Evolutionary conservation across 2,329 filamentous ascomycete genomes (phyloP).

Genomic region (Talaromyces sp.): DNA sequence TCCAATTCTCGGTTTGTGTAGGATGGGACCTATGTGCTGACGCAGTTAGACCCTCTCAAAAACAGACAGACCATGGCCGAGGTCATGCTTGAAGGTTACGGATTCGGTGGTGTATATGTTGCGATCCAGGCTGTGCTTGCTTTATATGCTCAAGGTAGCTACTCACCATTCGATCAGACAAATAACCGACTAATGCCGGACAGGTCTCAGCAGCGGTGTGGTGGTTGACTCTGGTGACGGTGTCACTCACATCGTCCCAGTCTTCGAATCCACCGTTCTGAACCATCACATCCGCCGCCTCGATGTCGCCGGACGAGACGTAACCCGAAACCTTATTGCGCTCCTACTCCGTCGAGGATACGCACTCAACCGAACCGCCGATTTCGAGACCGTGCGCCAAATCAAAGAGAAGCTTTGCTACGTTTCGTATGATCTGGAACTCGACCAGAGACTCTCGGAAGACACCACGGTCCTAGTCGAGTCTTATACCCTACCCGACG

Average conservation of each 20-base stretch:
- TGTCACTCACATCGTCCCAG: slow-evolving; percentile 96
- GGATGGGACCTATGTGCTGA: not conserved
- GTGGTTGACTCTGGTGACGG: slow-evolving; percentile 98
- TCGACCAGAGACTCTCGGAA: slow-evolving; percentile 93
- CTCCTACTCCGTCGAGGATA: slow-evolving; percentile 91
- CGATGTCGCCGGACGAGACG: slow-evolving; percentile 93
- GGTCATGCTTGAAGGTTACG: slow-evolving; percentile 98
- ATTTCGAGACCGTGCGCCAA: slow-evolving; percentile 97
- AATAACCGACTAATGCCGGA: not conserved
- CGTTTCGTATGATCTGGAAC: slow-evolving; percentile 94
- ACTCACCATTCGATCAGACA: slow-evolving; percentile 19
- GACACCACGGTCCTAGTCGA: slow-evolving; percentile 97
- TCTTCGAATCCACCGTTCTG: slow-evolving; percentile 96
- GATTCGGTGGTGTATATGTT: slow-evolving; percentile 94
- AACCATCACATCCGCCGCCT: slow-evolving; percentile 93
- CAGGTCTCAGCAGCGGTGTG: slow-evolving; percentile 86
- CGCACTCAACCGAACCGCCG: slow-evolving; percentile 93
- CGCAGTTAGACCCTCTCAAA: slow-evolving; percentile 74
- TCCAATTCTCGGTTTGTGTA: not conserved
- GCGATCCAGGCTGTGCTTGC: slow-evolving; percentile 96
- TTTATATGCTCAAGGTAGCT: slow-evolving; percentile 84
- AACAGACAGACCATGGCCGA: slow-evolving; percentile 98
- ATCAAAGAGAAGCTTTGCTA: slow-evolving; percentile 99
- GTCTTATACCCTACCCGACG: slow-evolving; percentile 95
- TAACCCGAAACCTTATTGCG: slow-evolving; percentile 96